Evolutionary conservation across 106 monocot species (phyloP).

Genomic region (Apostasia ramifera): DNA sequence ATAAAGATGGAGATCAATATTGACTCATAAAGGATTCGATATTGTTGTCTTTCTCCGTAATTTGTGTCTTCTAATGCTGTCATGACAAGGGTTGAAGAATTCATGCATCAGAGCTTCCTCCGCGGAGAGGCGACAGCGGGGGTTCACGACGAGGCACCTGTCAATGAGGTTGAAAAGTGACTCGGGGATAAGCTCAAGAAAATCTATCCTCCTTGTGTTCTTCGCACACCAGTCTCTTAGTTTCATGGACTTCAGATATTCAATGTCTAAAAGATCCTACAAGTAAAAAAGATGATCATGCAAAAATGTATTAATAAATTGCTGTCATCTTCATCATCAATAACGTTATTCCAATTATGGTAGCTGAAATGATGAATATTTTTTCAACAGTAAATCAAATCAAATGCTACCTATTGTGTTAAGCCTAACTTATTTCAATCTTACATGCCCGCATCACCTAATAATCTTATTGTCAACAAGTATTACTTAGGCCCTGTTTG

Average conservation of each 20-base stretch:
- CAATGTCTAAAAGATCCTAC: slow-evolving; percentile 71
- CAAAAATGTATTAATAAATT: no score
- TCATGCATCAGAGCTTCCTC: slow-evolving; percentile 82
- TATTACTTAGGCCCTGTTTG: no score
- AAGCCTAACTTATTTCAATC: no score
- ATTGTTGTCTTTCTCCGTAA: slow-evolving; percentile 20
- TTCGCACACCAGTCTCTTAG: slow-evolving; percentile 62
- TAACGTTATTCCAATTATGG: no score
- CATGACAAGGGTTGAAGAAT: slow-evolving; percentile 74
- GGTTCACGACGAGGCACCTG: slow-evolving; percentile 80
- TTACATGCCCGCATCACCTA: no score
- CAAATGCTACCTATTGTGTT: no score
- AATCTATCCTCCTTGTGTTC: slow-evolving; percentile 57
- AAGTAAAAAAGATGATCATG: not conserved
- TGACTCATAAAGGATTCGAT: slow-evolving; percentile 4
- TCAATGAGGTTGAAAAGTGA: slow-evolving; percentile 75
- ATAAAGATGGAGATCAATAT: no score
- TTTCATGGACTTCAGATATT: slow-evolving; percentile 32
- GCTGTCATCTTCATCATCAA: no score
- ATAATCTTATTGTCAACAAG: no score
- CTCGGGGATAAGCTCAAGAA: slow-evolving; percentile 42
- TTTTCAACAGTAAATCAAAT: no score
- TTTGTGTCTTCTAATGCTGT: slow-evolving; percentile 48
- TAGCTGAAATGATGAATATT: no score
- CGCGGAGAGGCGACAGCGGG: slow-evolving; percentile 50